phyloP scores from a whole-genome alignment of 1,284 basidiomycete species.

The Takashimella koratensis region DNA sequence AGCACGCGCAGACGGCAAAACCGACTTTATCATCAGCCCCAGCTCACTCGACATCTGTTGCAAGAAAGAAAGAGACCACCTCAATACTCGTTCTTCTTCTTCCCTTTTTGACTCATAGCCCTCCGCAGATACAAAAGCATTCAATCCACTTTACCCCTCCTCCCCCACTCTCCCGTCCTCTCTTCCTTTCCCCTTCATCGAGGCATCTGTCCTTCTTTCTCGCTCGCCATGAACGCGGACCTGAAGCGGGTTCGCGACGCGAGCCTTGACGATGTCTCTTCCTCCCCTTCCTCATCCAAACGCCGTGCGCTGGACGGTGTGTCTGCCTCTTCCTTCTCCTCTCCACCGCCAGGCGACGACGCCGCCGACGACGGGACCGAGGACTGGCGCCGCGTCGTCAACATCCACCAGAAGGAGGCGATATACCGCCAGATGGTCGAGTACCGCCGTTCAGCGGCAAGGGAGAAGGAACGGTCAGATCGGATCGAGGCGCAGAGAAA shows the following conservation, averaged over 20 bases:
- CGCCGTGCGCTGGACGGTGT: constrained; percentile 26
- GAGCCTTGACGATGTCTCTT: constrained; percentile 25
- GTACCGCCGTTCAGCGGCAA: constrained; percentile 76
- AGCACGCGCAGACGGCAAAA: too few species aligned
- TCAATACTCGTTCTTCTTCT: too few species aligned
- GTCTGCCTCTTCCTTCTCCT: constrained; percentile 11
- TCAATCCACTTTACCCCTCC: too few species aligned
- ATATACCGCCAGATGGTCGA: constrained; percentile 88
- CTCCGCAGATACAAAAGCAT: too few species aligned
- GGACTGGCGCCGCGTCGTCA: constrained; percentile 44
- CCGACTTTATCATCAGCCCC: too few species aligned
- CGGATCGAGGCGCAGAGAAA: constrained; percentile 69
- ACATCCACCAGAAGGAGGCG: constrained; percentile 78
- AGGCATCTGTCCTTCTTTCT: too few species aligned
- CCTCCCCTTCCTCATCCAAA: constrained; percentile 27
- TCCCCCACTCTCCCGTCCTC: constrained; percentile 1
- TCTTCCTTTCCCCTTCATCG: background rate
- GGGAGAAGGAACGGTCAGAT: constrained; percentile 62
- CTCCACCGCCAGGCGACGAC: constrained; percentile 1
- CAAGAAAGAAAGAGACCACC: too few species aligned
- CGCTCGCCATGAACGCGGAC: constrained; percentile 42
- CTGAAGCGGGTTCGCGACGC: constrained; percentile 45
- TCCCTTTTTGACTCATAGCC: too few species aligned
- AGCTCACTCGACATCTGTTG: too few species aligned
- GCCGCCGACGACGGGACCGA: constrained; percentile 20